Evolutionary conservation across 2,329 filamentous ascomycete species (phyloP).

Genomic region (Neocucurbitaria cava): DNA sequence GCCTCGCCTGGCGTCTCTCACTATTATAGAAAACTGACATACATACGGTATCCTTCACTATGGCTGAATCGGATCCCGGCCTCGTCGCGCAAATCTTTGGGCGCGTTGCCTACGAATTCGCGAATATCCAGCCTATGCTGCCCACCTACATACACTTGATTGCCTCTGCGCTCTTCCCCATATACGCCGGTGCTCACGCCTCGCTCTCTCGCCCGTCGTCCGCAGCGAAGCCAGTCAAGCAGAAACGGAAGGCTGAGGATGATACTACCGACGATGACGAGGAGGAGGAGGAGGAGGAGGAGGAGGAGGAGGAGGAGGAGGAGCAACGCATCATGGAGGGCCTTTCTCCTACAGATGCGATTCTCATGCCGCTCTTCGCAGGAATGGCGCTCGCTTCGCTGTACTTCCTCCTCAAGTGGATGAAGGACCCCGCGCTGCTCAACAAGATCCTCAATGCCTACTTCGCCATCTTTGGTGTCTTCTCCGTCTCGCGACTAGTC

Average conservation of each 20-base stretch:
- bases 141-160: constrained; percentile 68
- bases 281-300: constrained; percentile 59
- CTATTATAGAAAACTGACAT: background rate
- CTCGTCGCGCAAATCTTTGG: constrained; percentile 38
- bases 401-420: constrained; percentile 89
- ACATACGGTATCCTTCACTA: constrained; percentile 11
- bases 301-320: constrained; percentile 60
- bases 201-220: constrained; percentile 83
- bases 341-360: constrained; percentile 77
- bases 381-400: constrained; percentile 74
- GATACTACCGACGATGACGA: constrained; percentile 49
- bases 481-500: constrained; percentile 75
- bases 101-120: constrained; percentile 53
- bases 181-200: constrained; percentile 85
- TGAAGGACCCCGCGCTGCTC: constrained; percentile 79
- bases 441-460: constrained; percentile 86
- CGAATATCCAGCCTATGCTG: constrained; percentile 50
- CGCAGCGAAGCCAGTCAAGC: constrained; percentile 68
- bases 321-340: constrained; percentile 69
- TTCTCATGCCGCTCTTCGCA: constrained; percentile 83
- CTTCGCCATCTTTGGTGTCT: constrained; percentile 80
- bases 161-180: constrained; percentile 77
- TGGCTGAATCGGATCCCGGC: constrained; percentile 41
- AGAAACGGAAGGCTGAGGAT: constrained; percentile 49
- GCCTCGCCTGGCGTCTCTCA: background rate